A percentile compares a stretch with the other conserved stretches of the same genome.
Evolutionary conservation across 1,284 basidiomycete genomes (phyloP).

Genomic region (Malassezia japonica): DNA sequence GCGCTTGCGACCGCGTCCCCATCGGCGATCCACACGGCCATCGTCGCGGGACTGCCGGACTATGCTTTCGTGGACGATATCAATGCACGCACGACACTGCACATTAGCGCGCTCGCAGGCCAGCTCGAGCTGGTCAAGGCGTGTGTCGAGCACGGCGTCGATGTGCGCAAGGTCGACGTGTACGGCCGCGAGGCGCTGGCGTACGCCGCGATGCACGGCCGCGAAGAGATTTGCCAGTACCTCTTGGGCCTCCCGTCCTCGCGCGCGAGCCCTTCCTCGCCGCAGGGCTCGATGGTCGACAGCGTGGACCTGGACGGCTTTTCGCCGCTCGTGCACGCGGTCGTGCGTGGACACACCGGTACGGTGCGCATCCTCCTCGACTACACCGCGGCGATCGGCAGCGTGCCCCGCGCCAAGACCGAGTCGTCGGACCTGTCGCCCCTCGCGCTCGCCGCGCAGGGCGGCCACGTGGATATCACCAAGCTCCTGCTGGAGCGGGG

Average conservation of each 20-base stretch:
- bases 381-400: conserved; percentile 10
- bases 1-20: conserved; percentile 35
- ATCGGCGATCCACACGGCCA: conserved; percentile 28
- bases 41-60: conserved; percentile 55
- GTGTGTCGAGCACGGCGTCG: conserved; percentile 66
- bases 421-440: conserved; percentile 63
- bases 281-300: not conserved
- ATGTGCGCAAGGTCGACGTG: conserved; percentile 63
- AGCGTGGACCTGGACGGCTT: conserved; percentile 65
- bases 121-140: conserved; percentile 67
- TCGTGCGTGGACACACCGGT: conserved; percentile 70
- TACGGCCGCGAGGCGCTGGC: conserved; percentile 90
- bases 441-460: conserved; percentile 78
- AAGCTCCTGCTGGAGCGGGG: conserved; percentile 66
- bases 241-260: conserved; percentile 63
- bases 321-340: conserved; percentile 84
- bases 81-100: conserved; percentile 88
- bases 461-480: conserved; percentile 77
- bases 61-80: conserved; percentile 91
- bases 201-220: conserved; percentile 90
- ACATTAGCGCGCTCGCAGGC: conserved; percentile 82
- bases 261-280: not conserved
- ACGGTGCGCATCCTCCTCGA: conserved; percentile 54
- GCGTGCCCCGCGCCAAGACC: conserved; percentile 26
- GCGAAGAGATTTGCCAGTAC: conserved; percentile 64